Base-by-base conservation (phyloP, 257 asterid genomes). In the Lithospermum erythrorhizon region DNA sequence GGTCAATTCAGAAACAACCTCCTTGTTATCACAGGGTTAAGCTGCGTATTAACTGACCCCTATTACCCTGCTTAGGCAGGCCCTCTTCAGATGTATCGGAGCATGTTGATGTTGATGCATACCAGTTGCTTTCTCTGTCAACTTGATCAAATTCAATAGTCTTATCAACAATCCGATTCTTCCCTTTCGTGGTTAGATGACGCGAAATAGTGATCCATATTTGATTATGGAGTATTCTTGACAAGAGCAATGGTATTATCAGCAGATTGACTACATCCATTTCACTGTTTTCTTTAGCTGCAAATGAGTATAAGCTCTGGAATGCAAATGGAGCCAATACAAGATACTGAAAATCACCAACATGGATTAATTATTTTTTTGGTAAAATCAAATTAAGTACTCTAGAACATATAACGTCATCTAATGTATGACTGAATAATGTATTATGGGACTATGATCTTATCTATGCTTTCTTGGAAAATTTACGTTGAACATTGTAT, bases 91-190 rank as follows among this genome's bases (percentile, higher is more conserved):
- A n/a, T n/a, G n/a, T n/a, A n/a, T n/a, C n/a, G n/a, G n/a, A n/a
- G n/a, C n/a, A 45, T 9, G 10, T 45, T 30, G 6, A 35, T 19
- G 20, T 41, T 13, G 14, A 25, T 6, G 59, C 53, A 19, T 41
- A 79, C 95, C 96, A 85, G 71, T 70, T 83, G 70, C 70, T 81
- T 69, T 87, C 95, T 48, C 95, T 74, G 66, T 87, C 96, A 6
- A 87, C 95, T 48, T 88, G 96, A 0, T 85, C 93, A 16, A 85
- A 88, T n/a, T 85, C 96, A 20, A 88, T 85, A 73, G 66, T 66
- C 53, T 75, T 73, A n/a, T 85, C 89, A 16, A 87, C 64, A 13
- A 87, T 85, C 6, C 91, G 59, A 70, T 64, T 82, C 59, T 19
- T 76, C 37, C 96, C 94, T 59, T 75, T 83, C 13, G 94, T 89